phyloP scores from a whole-genome alignment of 192 early-diverging fungal species.

The Fimicolochytrium jonesii region DNA sequence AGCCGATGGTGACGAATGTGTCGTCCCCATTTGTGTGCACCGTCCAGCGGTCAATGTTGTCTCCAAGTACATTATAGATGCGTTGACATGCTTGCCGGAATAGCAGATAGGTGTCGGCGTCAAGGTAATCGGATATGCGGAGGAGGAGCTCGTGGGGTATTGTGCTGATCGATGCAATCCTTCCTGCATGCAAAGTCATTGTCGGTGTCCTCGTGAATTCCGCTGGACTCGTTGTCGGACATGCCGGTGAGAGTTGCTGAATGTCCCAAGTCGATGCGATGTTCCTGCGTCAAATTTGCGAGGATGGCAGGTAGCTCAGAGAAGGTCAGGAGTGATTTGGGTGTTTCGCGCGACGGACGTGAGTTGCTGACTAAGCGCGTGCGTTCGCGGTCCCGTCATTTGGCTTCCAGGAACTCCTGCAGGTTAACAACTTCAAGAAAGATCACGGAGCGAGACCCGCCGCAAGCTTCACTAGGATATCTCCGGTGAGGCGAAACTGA shows the following conservation, averaged over 20 bases:
- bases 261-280: background rate
- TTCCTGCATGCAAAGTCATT: background rate
- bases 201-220: no score
- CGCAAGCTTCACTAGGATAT: no score
- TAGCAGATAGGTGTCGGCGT: background rate
- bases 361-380: background rate
- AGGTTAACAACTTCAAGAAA: no score
- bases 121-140: background rate
- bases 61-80: background rate
- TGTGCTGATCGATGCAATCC: background rate
- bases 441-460: no score
- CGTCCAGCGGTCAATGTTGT: background rate
- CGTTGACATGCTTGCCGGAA: background rate
- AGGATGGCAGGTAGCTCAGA: background rate
- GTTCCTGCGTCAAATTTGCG: background rate
- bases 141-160: constrained; percentile 6
- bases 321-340: background rate
- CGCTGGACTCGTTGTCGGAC: background rate
- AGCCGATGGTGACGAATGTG: background rate
- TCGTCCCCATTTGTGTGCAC: background rate
- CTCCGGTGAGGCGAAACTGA: no score
- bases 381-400: background rate
- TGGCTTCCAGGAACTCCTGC: no score
- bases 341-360: background rate
- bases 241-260: background rate